Base-by-base conservation (phyloP, 768 basidiomycete genomes). In the Astraeus odoratus region DNA sequence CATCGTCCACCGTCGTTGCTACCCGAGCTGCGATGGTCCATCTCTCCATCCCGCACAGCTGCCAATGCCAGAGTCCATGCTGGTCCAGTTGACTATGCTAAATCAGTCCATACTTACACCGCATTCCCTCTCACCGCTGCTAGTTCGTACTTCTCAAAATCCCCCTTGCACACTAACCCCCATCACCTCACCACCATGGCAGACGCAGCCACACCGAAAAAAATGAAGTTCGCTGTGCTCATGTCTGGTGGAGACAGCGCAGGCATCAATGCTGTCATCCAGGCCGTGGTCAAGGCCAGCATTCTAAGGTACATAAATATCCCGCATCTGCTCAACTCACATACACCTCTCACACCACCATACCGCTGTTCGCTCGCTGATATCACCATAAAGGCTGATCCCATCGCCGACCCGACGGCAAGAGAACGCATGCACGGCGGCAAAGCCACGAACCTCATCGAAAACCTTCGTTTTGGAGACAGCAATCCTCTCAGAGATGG, bases 221-320 rank as follows among this genome's bases (percentile, higher is more conserved):
- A 43, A 39, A 90, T 93, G 81, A 93, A 91, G 72, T 77, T 96
- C 60, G 95, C 94, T 1, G 85, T 95, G 39, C 78, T 98, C 52
- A 99, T 96, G 1, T 89, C 86, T 2, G 96, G 95, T 36, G 95
- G 96, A 59, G 96, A 99, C 73, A 91, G 88, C 67, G 94, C 96
- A 42, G 96, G 96, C 57, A 91, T 93, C 89, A 94, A 95, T 60
- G 91, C 92, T 24, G 89, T 82, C 44, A 94, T 99, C 42, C 87
- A 96, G 54, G 77, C 93, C 1, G 84, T 93, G 37, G 95, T 98
- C 52, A 92, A 92, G 67, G 81, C 81, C 53, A 91, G 85, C 26
- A 96, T 99, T 53, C 73, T 92, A 51, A 84, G 85, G 93, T 93
- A 59, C 53, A 80, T 67, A 29, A 31, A 29, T 25, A 31, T 30